Evolutionary conservation across 331 rosid species (phyloP).

Genomic region (Malus hybrid): DNA sequence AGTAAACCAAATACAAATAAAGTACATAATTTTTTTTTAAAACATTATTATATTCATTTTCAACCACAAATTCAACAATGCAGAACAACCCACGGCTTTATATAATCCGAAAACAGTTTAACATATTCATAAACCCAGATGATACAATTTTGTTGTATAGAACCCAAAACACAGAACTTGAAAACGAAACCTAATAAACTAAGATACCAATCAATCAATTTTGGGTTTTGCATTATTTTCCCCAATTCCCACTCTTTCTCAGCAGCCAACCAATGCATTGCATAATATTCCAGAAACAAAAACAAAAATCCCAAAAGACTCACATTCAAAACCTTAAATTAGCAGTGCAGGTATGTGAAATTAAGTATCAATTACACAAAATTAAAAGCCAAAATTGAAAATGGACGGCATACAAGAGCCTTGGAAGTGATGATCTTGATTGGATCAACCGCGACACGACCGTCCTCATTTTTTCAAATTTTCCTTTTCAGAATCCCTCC

Average conservation of each 20-base stretch:
- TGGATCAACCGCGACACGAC: too few relatives aligned
- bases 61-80: not conserved
- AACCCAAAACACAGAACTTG: not conserved
- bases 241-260: conserved; percentile 10
- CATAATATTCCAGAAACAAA: not conserved
- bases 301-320: too few relatives aligned
- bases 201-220: not conserved
- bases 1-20: too few relatives aligned
- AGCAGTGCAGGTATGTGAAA: not conserved
- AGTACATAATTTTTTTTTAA: too few relatives aligned
- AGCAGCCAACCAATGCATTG: conserved; percentile 1
- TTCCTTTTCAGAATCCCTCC: too few relatives aligned
- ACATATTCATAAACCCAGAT: not conserved
- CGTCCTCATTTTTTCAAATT: too few relatives aligned
- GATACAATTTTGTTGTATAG: not conserved
- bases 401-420: too few relatives aligned
- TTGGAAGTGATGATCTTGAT: too few relatives aligned
- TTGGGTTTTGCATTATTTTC: not conserved
- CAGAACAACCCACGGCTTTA: not conserved
- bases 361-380: too few relatives aligned
- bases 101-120: not conserved
- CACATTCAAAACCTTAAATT: not conserved
- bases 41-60: not conserved
- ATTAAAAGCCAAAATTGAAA: too few relatives aligned
- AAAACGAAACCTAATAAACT: not conserved